A percentile compares a stretch with the other conserved stretches of the same genome.
phyloP scores from a whole-genome alignment of 495 filamentous ascomycete genomes.

The Pyronema omphalodes region DNA sequence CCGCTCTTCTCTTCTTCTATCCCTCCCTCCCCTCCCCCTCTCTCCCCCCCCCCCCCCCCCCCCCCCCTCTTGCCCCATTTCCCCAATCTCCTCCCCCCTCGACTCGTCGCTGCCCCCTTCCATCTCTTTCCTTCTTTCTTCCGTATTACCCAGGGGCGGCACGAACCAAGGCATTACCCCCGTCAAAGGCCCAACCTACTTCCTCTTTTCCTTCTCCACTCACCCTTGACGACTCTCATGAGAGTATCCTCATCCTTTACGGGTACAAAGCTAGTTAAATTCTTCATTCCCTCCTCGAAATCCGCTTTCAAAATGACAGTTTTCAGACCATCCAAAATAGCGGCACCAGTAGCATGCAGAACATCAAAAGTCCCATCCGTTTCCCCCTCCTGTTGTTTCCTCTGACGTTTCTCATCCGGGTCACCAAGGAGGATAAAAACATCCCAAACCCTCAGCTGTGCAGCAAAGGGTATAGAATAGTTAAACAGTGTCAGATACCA shows the following conservation, averaged over 20 bases:
- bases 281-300: slow-evolving; percentile 97
- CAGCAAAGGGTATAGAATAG: slow-evolving; percentile 85
- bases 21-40: background rate
- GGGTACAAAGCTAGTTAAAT: slow-evolving; percentile 87
- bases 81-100: slow-evolving; percentile 15
- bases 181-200: slow-evolving; percentile 4
- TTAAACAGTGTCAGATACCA: slow-evolving; percentile 99
- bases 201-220: slow-evolving; percentile 49
- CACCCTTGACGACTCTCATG: slow-evolving; percentile 82
- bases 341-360: slow-evolving; percentile 75
- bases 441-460: slow-evolving; percentile 97
- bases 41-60: background rate
- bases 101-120: background rate
- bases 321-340: slow-evolving; percentile 78
- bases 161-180: slow-evolving; percentile 8
- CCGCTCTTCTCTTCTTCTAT: too few relatives aligned
- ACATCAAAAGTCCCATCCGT: slow-evolving; percentile 64
- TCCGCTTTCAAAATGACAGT: slow-evolving; percentile 85
- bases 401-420: background rate
- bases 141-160: too few relatives aligned
- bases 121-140: too few relatives aligned
- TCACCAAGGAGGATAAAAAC: slow-evolving; percentile 96
- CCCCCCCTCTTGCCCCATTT: background rate
- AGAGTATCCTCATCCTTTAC: slow-evolving; percentile 87
- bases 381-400: background rate